Base-by-base conservation (phyloP, 257 asterid species). In the Capsicum chinense region DNA sequence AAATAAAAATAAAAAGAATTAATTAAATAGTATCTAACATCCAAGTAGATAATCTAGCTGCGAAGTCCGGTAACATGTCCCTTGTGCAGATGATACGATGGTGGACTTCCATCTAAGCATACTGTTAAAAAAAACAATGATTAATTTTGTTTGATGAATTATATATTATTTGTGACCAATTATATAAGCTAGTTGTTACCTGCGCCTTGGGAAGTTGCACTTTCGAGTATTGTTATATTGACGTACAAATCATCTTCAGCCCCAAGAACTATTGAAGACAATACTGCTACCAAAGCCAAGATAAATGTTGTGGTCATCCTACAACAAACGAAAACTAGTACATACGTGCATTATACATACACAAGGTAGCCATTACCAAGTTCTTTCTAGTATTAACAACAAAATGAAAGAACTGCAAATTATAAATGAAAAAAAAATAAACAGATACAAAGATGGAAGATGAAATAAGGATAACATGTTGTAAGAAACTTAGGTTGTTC, bases 41-140 rank as follows among this genome's bases (percentile, higher is more conserved):
- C 83, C 48, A 79, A 1, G 26, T 6, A 17, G 17, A 79, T 39
- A 26, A 79, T 15, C 83, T 68, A 79, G 6, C 11, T 79, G 68
- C 0, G 4, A 10, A 79, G 21, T n/a, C 83, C 83, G 0, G 17
- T 63, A 21, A 16, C 70, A 56, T 26, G 6, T 54, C 83, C 83
- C 9, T 26, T 33, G 33, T 56, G 33, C 15, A 79, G 1, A 79
- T 79, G 83, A 56, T 79, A 79, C 6, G 83, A 68, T 54, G 83
- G 83, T 0, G 83, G 83, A 33, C 67, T 79, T 47, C 83, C 83
- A 79, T 79, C 83, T 1, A 79, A 6, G 7, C 83, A 79, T 33
- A 79, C 68, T 79, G 0, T 19, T 37, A n/a, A 13, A 69, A 6
- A 47, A 47, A 71, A 71, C 3, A n/a, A 17, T 44, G 7, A 44